These are phyloP conservation scores for Hymenoscyphus scutula DNA, from an alignment of 2,329 filamentous ascomycete genomes.

Conservation along the genomic window DNA sequence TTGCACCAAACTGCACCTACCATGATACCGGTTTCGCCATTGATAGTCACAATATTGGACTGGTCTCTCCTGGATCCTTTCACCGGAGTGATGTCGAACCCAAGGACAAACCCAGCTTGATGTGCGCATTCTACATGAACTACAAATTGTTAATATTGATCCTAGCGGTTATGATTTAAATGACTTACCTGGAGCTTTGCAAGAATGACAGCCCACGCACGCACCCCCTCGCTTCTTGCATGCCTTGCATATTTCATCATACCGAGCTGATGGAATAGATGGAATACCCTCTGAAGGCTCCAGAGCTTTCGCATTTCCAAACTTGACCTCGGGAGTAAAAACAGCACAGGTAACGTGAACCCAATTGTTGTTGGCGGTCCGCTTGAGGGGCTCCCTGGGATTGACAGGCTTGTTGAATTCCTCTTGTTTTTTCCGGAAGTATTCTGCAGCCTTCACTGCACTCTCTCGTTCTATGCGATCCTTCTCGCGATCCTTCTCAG, in stretches of 20 bases:
- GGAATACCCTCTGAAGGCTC: conserved; percentile 89
- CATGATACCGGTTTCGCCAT: conserved; percentile 78
- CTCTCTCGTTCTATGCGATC: conserved; percentile 84
- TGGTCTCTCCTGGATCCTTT: conserved; percentile 86
- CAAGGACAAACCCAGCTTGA: conserved; percentile 76
- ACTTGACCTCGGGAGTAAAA: conserved; percentile 90
- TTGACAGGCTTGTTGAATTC: conserved; percentile 78
- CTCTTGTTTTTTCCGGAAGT: conserved; percentile 78
- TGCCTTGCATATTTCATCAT: conserved; percentile 76
- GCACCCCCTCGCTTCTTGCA: conserved; percentile 77
- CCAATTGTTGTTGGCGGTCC: conserved; percentile 97
- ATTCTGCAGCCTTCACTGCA: conserved; percentile 74
- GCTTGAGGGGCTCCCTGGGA: conserved; percentile 87
- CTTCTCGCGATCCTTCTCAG: conserved; percentile 85
- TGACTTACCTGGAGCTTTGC: conserved; percentile 49
- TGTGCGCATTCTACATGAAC: conserved; percentile 90
- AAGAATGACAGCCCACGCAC: conserved; percentile 79
- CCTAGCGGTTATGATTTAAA: not conserved
- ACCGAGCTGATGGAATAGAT: conserved; percentile 70
- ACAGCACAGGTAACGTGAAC: conserved; percentile 92
- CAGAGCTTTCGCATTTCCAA: conserved; percentile 77
- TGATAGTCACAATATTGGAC: conserved; percentile 74
- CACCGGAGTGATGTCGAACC: conserved; percentile 86
- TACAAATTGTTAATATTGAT: conserved; percentile 20
- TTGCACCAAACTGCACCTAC: conserved; percentile 90